Evolutionary conservation across 441 rosid species (phyloP).

Genomic region (Populus hybrid): DNA sequence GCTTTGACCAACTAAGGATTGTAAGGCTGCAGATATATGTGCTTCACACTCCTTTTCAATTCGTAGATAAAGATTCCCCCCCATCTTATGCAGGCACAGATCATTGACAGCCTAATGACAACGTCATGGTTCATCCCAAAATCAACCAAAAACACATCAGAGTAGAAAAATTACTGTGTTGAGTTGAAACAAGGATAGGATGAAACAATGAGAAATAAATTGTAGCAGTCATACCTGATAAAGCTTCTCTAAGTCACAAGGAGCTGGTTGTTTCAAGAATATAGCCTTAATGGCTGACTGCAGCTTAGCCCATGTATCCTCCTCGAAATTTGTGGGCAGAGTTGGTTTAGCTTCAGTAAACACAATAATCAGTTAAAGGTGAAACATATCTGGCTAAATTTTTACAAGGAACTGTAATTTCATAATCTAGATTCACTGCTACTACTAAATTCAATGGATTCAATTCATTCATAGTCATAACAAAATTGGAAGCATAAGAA

Average conservation of each 20-base stretch:
- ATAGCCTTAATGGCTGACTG: constrained; percentile 93
- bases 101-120: constrained; percentile 75
- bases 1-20: constrained; percentile 87
- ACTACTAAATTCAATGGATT: background rate
- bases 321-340: constrained; percentile 85
- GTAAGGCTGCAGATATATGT: constrained; percentile 70
- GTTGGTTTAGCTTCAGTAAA: constrained; percentile 76
- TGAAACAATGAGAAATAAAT: background rate
- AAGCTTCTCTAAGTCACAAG: constrained; percentile 80
- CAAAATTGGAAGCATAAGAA: no score
- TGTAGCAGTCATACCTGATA: constrained; percentile 61
- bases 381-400: background rate
- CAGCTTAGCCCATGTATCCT: constrained; percentile 84
- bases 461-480: background rate
- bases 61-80: constrained; percentile 80
- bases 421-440: background rate
- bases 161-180: background rate
- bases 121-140: constrained; percentile 14
- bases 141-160: constrained; percentile 1
- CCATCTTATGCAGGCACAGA: constrained; percentile 93
- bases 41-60: constrained; percentile 92
- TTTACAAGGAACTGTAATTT: background rate
- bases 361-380: constrained; percentile 7
- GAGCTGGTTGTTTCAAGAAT: constrained; percentile 72
- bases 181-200: background rate